These are phyloP conservation scores for Solioccasus polychromus DNA, from an alignment of 768 basidiomycete genomes.

Conservation along the genomic window DNA sequence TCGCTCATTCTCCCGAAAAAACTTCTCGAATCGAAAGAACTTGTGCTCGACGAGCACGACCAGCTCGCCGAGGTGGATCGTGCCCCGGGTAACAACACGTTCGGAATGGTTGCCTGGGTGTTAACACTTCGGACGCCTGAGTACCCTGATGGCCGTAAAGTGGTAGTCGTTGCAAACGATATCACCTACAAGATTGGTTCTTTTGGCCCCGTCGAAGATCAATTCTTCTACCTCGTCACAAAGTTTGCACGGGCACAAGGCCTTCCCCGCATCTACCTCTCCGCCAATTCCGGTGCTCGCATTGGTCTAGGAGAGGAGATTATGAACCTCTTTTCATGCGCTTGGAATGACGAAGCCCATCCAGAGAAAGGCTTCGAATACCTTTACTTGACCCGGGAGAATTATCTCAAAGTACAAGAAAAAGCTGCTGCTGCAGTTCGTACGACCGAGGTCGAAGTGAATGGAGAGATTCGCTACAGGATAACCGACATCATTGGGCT, in stretches of 20 bases:
- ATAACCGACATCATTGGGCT: conserved; percentile 95
- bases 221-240: conserved; percentile 94
- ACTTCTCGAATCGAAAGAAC: conserved; percentile 80
- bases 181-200: conserved; percentile 99
- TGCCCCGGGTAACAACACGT: conserved; percentile 89
- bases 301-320: conserved; percentile 95
- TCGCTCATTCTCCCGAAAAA: conserved; percentile 72
- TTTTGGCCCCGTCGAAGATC: conserved; percentile 93
- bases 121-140: conserved; percentile 92
- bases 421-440: conserved; percentile 76
- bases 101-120: conserved; percentile 98
- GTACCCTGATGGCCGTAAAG: conserved; percentile 81
- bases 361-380: conserved; percentile 97
- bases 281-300: conserved; percentile 98
- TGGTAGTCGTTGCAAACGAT: conserved; percentile 93
- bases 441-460: conserved; percentile 79
- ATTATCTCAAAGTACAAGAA: conserved; percentile 84
- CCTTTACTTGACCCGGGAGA: conserved; percentile 92
- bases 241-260: conserved; percentile 88
- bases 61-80: conserved; percentile 87
- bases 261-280: conserved; percentile 93
- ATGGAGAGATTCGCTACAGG: conserved; percentile 87
- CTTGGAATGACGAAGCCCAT: conserved; percentile 77
- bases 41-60: conserved; percentile 92
- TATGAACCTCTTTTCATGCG: conserved; percentile 81